Percentiles rank a stretch among this genome's conserved stretches.
phyloP scores from a whole-genome alignment of 139 green algal species.

The Chlorella sp. region DNA sequence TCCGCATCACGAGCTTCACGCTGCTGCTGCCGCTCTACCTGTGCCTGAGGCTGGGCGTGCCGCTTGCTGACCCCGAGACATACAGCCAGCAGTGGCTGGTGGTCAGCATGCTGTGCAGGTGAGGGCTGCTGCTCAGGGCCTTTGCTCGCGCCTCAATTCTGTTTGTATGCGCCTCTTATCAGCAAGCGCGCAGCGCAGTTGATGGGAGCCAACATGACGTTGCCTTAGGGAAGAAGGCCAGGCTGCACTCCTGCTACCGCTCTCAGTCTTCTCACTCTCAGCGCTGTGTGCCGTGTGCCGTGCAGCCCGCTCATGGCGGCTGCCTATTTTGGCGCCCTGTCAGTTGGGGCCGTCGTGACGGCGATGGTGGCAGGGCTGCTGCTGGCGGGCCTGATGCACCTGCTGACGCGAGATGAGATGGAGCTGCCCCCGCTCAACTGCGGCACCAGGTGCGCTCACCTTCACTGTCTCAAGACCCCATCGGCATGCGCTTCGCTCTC shows the following conservation, averaged over 20 bases:
- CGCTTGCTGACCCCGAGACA: conserved; percentile 33
- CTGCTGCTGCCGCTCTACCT: conserved; percentile 39
- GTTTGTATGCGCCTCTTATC: too few relatives aligned
- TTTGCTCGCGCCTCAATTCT: too few relatives aligned
- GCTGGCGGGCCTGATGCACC: neutral
- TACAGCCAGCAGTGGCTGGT: conserved; percentile 67
- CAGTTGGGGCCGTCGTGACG: neutral
- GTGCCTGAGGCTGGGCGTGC: conserved; percentile 37
- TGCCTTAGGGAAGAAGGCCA: too few relatives aligned
- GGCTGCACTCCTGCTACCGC: too few relatives aligned
- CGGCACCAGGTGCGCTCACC: conserved; percentile 21
- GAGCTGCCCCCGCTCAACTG: conserved; percentile 11
- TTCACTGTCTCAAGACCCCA: neutral
- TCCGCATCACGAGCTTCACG: conserved; percentile 21
- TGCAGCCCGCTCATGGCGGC: conserved; percentile 26
- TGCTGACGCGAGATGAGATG: conserved; percentile 18
- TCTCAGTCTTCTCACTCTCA: too few relatives aligned
- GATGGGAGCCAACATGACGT: too few relatives aligned
- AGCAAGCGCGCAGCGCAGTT: too few relatives aligned
- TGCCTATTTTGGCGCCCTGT: conserved; percentile 12
- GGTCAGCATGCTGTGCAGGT: conserved; percentile 17
- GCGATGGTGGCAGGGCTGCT: conserved; percentile 12
- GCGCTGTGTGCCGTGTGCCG: too few relatives aligned
- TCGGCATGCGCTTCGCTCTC: neutral
- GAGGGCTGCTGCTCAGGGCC: too few relatives aligned